phyloP scores from a whole-genome alignment of 768 basidiomycete genomes.

The Termitomyces sp. region DNA sequence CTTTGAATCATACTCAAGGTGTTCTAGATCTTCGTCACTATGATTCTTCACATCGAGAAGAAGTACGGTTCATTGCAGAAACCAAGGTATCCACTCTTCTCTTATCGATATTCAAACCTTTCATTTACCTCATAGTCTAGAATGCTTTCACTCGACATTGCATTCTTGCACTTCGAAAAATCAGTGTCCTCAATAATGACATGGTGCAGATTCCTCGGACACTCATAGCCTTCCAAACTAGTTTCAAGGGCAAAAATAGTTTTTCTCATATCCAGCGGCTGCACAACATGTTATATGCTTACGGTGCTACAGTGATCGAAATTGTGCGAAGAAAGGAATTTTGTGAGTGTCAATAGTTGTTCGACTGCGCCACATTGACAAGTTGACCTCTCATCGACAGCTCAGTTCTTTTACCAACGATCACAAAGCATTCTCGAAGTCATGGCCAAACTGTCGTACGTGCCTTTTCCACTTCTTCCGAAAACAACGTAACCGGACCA shows the following conservation, averaged over 20 bases:
- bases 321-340: slow-evolving; percentile 90
- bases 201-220: slow-evolving; percentile 67
- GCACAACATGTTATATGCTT: slow-evolving; percentile 87
- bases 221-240: slow-evolving; percentile 60
- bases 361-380: neutral
- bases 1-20: neutral
- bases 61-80: slow-evolving; percentile 50
- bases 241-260: slow-evolving; percentile 69
- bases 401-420: slow-evolving; percentile 74
- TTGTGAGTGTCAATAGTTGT: slow-evolving; percentile 36
- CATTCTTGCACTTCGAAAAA: slow-evolving; percentile 61
- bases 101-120: neutral
- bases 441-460: slow-evolving; percentile 84
- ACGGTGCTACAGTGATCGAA: slow-evolving; percentile 87
- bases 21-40: slow-evolving; percentile 54
- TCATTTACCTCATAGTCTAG: slow-evolving; percentile 33
- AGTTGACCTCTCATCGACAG: slow-evolving; percentile 28
- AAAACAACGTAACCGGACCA: slow-evolving; percentile 1
- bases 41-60: slow-evolving; percentile 55
- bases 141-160: slow-evolving; percentile 68
- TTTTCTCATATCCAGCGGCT: slow-evolving; percentile 90
- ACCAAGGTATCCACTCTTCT: slow-evolving; percentile 38
- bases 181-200: slow-evolving; percentile 77
- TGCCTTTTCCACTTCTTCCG: slow-evolving; percentile 9
- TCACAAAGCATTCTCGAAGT: slow-evolving; percentile 78